A percentile compares a stretch with the other conserved stretches of the same genome.
phyloP scores from a whole-genome alignment of 371 early-diverging fungal species.

The Rhizopus arrhizus region DNA sequence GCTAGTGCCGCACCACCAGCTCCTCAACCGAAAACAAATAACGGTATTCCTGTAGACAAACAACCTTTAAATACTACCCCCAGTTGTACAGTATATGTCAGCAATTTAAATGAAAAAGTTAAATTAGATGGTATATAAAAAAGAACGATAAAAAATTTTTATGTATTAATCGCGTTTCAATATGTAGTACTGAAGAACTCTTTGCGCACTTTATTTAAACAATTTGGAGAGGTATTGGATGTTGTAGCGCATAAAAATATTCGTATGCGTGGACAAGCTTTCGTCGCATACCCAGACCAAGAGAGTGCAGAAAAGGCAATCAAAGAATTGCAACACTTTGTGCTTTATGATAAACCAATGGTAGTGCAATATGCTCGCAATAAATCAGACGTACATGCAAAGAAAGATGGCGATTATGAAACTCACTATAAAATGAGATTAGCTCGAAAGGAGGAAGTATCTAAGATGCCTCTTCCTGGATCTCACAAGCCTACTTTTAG shows the following conservation, averaged over 20 bases:
- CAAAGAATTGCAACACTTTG: slow-evolving; percentile 81
- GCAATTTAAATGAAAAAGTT: slow-evolving; percentile 86
- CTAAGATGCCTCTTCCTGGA: slow-evolving; percentile 45
- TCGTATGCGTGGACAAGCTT: slow-evolving; percentile 82
- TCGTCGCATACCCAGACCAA: slow-evolving; percentile 64
- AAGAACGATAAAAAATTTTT: slow-evolving; percentile 38
- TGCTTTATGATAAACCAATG: slow-evolving; percentile 81
- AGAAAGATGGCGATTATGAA: slow-evolving; percentile 72
- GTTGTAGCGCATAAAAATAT: slow-evolving; percentile 70
- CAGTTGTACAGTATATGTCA: slow-evolving; percentile 83
- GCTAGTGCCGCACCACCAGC: slow-evolving; percentile 12
- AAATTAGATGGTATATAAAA: slow-evolving; percentile 66
- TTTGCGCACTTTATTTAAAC: slow-evolving; percentile 80
- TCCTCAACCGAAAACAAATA: slow-evolving; percentile 17
- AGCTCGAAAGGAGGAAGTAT: slow-evolving; percentile 52
- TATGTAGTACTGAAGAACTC: slow-evolving; percentile 71
- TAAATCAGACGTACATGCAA: slow-evolving; percentile 81
- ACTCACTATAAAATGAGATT: slow-evolving; percentile 58
- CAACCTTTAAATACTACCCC: slow-evolving; percentile 68
- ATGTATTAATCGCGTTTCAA: neutral
- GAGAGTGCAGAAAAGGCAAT: slow-evolving; percentile 80
- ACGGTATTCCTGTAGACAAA: slow-evolving; percentile 54
- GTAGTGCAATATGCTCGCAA: slow-evolving; percentile 85
- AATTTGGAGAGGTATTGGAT: slow-evolving; percentile 71
- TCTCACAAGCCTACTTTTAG: slow-evolving; percentile 47